Evolutionary conservation across 176 grass and related monocot genomes (phyloP), one percentile per base, ranked within the genome.

Genomic region (Musa beccarii): DNA sequence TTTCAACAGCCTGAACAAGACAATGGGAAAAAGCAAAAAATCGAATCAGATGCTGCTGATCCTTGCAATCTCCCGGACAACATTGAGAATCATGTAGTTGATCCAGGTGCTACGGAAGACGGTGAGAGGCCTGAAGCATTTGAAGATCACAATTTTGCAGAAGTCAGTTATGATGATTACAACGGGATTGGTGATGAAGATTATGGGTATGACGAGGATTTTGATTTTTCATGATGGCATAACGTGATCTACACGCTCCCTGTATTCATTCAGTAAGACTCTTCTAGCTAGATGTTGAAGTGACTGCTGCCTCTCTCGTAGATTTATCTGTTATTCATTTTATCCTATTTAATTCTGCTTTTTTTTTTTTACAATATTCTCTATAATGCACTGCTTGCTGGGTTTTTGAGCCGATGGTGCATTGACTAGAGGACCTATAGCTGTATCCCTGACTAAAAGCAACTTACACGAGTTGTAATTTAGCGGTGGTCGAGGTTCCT

Each of bases 131-230:
- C 2, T 9, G 54, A 24, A 49, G 14, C 55, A 75, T 62, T 2
- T 51, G 53, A 75, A 19, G 55, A 75, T 1, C 10, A 59, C 10
- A 21, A 75, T 49, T n/a, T 49, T 19, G 55, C 16, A 62, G 73
- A 62, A 73, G 21, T 54, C 22, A 59, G 29, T 43, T 62, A 75
- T 13, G 55, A 75, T 75, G 73, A 61, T 17, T 59, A 75, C 17
- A 20, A 61, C 16, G 73, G 2, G 5, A 19, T 51, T 49, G 55
- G 73, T 62, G 26, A 75, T 63, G 73, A 75, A 49, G 73, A 62
- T 13, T 63, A 75, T 28, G 9, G 52, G 10, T 75, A 75, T 11
- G 55, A 61, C 6, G 56, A 63, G 11, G 56, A 63, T 14, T 72
- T 72, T 72, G 50, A 52, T 24, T 72, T 21, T 72, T 51, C 49